Percentiles rank a stretch among this genome's conserved stretches.
phyloP scores from a whole-genome alignment of 352 stramenopile species.

The Globisporangium lucens region DNA sequence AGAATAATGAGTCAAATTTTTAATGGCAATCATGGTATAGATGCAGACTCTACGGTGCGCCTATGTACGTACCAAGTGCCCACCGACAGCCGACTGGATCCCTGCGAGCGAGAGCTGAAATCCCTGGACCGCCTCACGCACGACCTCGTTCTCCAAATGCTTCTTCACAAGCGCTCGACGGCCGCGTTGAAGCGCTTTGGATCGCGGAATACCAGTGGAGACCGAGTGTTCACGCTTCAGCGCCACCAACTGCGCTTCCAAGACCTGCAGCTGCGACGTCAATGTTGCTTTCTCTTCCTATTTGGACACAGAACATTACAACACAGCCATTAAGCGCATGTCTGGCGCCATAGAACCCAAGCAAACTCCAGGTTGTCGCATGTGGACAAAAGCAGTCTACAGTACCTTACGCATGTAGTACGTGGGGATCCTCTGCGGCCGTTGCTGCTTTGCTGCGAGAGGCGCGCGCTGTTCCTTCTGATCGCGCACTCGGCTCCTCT shows the following conservation, averaged over 20 bases:
- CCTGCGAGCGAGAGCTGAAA: neutral
- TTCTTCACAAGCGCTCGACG: too few relatives aligned
- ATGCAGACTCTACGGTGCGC: neutral
- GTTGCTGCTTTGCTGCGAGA: neutral
- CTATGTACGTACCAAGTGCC: neutral
- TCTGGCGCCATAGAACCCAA: too few relatives aligned
- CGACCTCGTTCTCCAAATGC: neutral
- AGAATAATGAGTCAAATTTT: neutral
- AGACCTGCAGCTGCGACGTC: neutral
- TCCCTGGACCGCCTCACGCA: neutral
- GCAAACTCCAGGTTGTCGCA: too few relatives aligned
- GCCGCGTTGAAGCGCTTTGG: too few relatives aligned
- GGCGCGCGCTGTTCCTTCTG: too few relatives aligned
- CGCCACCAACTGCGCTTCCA: neutral
- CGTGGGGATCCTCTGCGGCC: neutral
- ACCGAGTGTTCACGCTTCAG: neutral
- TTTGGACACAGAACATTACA: too few relatives aligned
- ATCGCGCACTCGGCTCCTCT: too few relatives aligned
- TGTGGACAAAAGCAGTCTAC: too few relatives aligned
- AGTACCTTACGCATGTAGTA: neutral
- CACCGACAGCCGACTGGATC: neutral
- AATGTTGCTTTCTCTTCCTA: too few relatives aligned
- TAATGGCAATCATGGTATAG: neutral
- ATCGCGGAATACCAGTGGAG: too few relatives aligned
- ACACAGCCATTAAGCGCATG: too few relatives aligned